These are phyloP conservation scores for Pestalotiopsis sp. DNA, from an alignment of 2,329 filamentous ascomycete genomes.

Conservation along the genomic window DNA sequence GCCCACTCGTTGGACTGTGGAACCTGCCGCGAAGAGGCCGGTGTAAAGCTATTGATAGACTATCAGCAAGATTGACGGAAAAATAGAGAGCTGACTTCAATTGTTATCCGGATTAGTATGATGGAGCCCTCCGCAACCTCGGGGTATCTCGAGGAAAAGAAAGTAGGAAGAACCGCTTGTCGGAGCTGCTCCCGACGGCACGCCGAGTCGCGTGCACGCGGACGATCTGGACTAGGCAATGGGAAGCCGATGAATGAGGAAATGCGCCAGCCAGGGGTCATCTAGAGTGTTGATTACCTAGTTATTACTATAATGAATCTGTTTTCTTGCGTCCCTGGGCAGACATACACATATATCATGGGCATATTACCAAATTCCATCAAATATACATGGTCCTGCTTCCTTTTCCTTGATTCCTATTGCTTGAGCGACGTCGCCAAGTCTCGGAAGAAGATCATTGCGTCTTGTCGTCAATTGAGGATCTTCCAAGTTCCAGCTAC, in stretches of 20 bases:
- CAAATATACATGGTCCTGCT: no score
- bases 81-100: neutral
- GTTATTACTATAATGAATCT: no score
- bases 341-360: no score
- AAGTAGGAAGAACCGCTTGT: neutral
- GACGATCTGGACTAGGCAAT: neutral
- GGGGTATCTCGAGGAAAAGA: neutral
- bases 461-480: neutral
- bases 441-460: neutral
- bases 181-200: neutral
- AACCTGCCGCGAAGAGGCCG: neutral
- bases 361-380: no score
- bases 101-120: neutral
- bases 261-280: neutral
- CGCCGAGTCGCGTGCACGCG: neutral
- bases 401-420: neutral
- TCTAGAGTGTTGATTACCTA: no score
- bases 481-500: no score
- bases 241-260: neutral
- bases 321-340: no score
- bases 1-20: neutral
- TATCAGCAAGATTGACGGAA: neutral
- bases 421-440: neutral
- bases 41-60: neutral
- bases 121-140: neutral